These are phyloP conservation scores for Aspergillus fructus DNA, from an alignment of 2,329 filamentous ascomycete species.

Conservation along the genomic window DNA sequence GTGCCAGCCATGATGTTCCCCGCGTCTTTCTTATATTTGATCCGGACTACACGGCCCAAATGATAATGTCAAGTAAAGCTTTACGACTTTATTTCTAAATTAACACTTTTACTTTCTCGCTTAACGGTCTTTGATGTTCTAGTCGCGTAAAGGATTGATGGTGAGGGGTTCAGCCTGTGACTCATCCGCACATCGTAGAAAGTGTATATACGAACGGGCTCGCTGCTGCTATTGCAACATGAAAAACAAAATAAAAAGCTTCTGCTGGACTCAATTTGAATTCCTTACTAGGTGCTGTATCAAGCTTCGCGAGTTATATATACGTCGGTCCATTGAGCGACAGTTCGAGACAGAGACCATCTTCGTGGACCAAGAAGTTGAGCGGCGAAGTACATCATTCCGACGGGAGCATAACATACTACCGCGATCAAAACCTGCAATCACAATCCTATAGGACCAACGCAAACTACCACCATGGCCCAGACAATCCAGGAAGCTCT, in stretches of 20 bases:
- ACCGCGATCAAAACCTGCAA: not conserved
- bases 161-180: not conserved
- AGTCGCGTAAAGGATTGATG: not conserved
- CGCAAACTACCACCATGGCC: conserved; percentile 9
- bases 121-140: not conserved
- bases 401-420: not conserved
- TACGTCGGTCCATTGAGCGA: not conserved
- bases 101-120: not conserved
- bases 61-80: conserved; percentile 4
- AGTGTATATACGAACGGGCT: not conserved
- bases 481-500: conserved; percentile 24
- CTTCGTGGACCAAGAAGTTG: not conserved
- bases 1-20: conserved; percentile 24
- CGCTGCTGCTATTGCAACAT: not conserved
- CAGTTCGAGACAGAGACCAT: not conserved
- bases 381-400: not conserved
- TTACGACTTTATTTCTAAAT: not conserved
- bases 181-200: not conserved
- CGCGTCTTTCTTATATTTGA: not conserved
- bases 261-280: not conserved
- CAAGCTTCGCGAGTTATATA: not conserved
- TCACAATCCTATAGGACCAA: not conserved
- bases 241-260: not conserved
- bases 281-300: not conserved
- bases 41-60: not conserved